Conservation (phyloP, 768 basidiomycete species). For the Strobilomyces dryophilus region DNA sequence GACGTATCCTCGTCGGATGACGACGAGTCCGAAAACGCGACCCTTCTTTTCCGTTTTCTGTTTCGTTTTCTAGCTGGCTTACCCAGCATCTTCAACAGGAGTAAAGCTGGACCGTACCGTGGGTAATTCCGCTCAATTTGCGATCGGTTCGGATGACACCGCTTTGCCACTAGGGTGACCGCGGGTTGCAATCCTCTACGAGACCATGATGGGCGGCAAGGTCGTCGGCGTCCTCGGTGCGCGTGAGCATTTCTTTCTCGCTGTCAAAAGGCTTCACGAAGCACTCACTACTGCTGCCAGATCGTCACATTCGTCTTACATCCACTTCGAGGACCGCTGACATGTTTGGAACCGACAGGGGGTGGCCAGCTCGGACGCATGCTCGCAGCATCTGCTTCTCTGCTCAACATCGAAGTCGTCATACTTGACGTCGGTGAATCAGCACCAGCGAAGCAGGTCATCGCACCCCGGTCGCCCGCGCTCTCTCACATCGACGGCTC, state of each 20-base stretch:
- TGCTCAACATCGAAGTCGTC: constrained; percentile 77
- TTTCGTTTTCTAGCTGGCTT: constrained; percentile 41
- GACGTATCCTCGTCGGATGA: constrained; percentile 35
- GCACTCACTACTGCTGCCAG: constrained; percentile 12
- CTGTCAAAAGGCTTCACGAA: background rate
- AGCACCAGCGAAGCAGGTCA: constrained; percentile 86
- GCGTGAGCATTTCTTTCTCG: constrained; percentile 18
- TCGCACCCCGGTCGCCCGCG: constrained; percentile 48
- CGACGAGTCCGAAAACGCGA: constrained; percentile 36
- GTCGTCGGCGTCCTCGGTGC: constrained; percentile 28
- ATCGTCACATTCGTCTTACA: background rate
- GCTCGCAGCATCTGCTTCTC: constrained; percentile 86
- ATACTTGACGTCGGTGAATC: constrained; percentile 81
- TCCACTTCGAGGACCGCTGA: constrained; percentile 1
- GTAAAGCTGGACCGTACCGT: constrained; percentile 40
- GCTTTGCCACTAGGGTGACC: background rate
- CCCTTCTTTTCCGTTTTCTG: constrained; percentile 53
- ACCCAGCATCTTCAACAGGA: constrained; percentile 25
- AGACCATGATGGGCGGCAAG: constrained; percentile 19
- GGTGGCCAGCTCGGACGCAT: constrained; percentile 98
- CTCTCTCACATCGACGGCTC: constrained; percentile 80
- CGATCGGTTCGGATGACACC: background rate
- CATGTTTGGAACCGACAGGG: constrained; percentile 42
- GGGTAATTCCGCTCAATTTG: too few relatives aligned
- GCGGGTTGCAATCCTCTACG: too few relatives aligned